Evolutionary conservation across 306 rosid genomes (phyloP), one percentile per base, ranked within the genome.

Genomic region (Gleditsia sinensis): DNA sequence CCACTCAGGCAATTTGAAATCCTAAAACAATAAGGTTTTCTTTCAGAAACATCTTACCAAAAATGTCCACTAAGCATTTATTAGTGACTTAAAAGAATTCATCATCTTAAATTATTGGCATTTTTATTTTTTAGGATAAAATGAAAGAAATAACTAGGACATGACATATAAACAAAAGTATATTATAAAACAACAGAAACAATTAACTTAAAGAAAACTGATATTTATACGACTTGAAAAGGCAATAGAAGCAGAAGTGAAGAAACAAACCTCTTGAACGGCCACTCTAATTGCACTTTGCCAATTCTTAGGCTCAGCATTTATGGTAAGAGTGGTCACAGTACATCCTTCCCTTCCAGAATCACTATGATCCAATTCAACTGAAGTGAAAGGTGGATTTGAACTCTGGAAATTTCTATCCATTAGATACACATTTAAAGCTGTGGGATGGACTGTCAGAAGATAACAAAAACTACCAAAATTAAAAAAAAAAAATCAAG

Each of bases 341-440:
- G 99, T 94, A 69, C 99, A 94, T 80, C 97, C 99, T 86, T 94
- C 99, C 87, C 99, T 86, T 83, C 99, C 99, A 69, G 99, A 94
- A 85, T 94, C 99, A 82, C 99, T 94, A 81, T 94, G 99, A 71
- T 94, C 99, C 86, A 94, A 84, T 83, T 94, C 97, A 76, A 94
- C 89, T 72, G 99, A 90, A 53, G 99, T 92, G 84, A 94, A 94
- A 13, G 99, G 99, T 50, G 99, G 99, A 82, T 94, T 92, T 75
- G 96, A 94, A 86, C 99, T 92, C 99, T 94, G 92, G 33, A 83
- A 86, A 64, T 76, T 81, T 16, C 46, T 36, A 69, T 7, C 46
- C 48, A 53, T 78, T 67, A 77, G 77, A 71, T 50, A 69, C 51
- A 78, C 66, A 71, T 79, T 75, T 45, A 39, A 69, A 75, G 59